phyloP scores from a whole-genome alignment of 345 rosid species.

The Psidium guajava region DNA sequence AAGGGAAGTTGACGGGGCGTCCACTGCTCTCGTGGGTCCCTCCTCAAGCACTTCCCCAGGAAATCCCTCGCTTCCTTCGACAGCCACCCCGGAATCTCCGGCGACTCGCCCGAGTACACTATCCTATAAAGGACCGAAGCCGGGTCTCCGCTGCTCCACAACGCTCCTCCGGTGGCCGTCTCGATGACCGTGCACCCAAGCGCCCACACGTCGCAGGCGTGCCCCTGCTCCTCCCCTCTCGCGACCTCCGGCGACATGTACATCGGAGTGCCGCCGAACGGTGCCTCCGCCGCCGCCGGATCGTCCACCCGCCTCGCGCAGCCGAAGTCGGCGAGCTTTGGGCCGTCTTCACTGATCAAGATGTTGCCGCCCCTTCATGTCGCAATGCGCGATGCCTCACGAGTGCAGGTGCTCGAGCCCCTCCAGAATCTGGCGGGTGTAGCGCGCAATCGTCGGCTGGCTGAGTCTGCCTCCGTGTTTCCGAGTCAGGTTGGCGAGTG shows the following conservation, averaged over 20 bases:
- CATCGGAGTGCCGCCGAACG: constrained; percentile 49
- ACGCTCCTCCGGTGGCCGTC: constrained; percentile 52
- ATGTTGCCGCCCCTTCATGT: constrained; percentile 59
- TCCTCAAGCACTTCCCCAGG: too few relatives aligned
- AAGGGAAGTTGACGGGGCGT: too few relatives aligned
- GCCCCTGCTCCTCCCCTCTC: constrained; percentile 69
- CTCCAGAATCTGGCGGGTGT: constrained; percentile 41
- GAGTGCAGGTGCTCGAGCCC: constrained; percentile 59
- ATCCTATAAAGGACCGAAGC: constrained; percentile 31
- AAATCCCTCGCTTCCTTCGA: too few relatives aligned
- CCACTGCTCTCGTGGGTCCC: too few relatives aligned
- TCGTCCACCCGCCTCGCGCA: constrained; percentile 43
- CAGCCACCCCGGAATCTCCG: constrained; percentile 24
- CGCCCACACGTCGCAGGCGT: constrained; percentile 53
- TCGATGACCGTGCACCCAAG: constrained; percentile 69
- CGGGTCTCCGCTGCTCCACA: constrained; percentile 35
- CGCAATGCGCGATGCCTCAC: constrained; percentile 57
- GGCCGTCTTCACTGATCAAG: constrained; percentile 33
- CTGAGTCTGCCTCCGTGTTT: constrained; percentile 23
- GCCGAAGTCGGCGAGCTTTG: constrained; percentile 64
- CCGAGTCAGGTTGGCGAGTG: constrained; percentile 24
- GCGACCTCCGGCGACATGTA: constrained; percentile 93
- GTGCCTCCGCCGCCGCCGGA: constrained; percentile 5
- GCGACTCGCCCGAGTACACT: constrained; percentile 30
- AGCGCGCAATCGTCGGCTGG: constrained; percentile 23